These are phyloP conservation scores for Colletotrichum gigasporum DNA, from an alignment of 2,329 filamentous ascomycete genomes.

Conservation along the genomic window DNA sequence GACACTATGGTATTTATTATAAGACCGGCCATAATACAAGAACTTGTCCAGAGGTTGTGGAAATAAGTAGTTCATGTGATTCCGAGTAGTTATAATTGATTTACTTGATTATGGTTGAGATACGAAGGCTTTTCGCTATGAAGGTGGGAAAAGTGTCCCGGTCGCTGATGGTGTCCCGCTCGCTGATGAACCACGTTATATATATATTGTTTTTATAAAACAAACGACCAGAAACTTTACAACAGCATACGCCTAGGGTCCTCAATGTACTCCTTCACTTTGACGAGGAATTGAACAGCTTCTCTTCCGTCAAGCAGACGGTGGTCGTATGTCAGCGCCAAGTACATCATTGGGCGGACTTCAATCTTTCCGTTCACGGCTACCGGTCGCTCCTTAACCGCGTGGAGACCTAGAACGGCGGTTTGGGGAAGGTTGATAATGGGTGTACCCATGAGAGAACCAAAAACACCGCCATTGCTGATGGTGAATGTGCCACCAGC, in stretches of 20 bases:
- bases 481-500: slow-evolving; percentile 98
- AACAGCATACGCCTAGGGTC: slow-evolving; percentile 93
- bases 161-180: too few relatives aligned
- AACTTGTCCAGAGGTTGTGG: too few relatives aligned
- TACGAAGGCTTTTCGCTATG: too few relatives aligned
- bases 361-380: slow-evolving; percentile 94
- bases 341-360: slow-evolving; percentile 99
- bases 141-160: too few relatives aligned
- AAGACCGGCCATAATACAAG: too few relatives aligned
- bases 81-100: too few relatives aligned
- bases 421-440: slow-evolving; percentile 98
- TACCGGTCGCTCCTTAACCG: slow-evolving; percentile 93
- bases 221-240: slow-evolving; percentile 42
- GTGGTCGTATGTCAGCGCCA: slow-evolving; percentile 97
- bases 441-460: slow-evolving; percentile 95
- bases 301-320: slow-evolving; percentile 94
- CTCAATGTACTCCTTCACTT: slow-evolving; percentile 98
- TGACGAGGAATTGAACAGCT: slow-evolving; percentile 94
- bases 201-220: not conserved
- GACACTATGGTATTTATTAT: too few relatives aligned
- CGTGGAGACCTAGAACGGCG: slow-evolving; percentile 90
- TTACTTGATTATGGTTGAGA: too few relatives aligned
- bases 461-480: slow-evolving; percentile 96
- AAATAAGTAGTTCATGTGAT: too few relatives aligned
- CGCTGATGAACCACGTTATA: too few relatives aligned